Evolutionary conservation across 306 rosid genomes (phyloP).

Genomic region (Macrotyloma uniflorum): DNA sequence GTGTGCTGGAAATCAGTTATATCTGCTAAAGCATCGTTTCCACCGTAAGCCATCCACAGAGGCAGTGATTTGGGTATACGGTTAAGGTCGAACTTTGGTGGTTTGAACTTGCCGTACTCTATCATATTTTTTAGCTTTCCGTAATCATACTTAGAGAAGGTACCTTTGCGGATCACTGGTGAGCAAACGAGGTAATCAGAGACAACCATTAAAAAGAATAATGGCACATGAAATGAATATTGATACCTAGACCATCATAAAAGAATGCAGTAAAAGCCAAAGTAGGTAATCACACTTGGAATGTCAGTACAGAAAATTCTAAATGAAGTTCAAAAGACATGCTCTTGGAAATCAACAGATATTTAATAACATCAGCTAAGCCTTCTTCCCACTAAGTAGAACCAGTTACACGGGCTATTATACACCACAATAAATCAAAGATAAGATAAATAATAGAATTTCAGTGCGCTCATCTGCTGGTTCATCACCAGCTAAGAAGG

Average conservation of each 20-base stretch:
- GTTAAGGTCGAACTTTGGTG: conserved; percentile 78
- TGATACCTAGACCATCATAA: not conserved
- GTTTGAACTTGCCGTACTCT: conserved; percentile 66
- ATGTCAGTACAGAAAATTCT: conserved; percentile 21
- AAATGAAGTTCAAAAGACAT: conserved; percentile 19
- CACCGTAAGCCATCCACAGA: conserved; percentile 91
- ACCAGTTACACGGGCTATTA: not conserved
- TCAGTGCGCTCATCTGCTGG: not conserved
- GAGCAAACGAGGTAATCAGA: conserved; percentile 33
- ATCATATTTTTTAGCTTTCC: conserved; percentile 72
- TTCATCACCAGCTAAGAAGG: not conserved
- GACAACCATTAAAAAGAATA: conserved; percentile 9
- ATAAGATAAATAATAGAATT: conserved; percentile 2
- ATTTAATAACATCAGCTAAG: conserved; percentile 8
- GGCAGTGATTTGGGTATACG: conserved; percentile 82
- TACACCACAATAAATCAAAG: not conserved
- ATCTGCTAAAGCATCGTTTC: conserved; percentile 83
- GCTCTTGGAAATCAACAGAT: conserved; percentile 12
- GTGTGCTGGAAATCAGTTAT: conserved; percentile 64
- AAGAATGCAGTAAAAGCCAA: not conserved
- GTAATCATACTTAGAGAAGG: conserved; percentile 82
- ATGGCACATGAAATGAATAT: conserved; percentile 18
- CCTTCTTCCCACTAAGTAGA: not conserved
- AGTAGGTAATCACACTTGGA: conserved; percentile 23
- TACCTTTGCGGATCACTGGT: conserved; percentile 88